Evolutionary conservation across 2,329 filamentous ascomycete species (phyloP), one percentile per base, ranked within the genome.

Genomic region (Nigrospora oryzae): DNA sequence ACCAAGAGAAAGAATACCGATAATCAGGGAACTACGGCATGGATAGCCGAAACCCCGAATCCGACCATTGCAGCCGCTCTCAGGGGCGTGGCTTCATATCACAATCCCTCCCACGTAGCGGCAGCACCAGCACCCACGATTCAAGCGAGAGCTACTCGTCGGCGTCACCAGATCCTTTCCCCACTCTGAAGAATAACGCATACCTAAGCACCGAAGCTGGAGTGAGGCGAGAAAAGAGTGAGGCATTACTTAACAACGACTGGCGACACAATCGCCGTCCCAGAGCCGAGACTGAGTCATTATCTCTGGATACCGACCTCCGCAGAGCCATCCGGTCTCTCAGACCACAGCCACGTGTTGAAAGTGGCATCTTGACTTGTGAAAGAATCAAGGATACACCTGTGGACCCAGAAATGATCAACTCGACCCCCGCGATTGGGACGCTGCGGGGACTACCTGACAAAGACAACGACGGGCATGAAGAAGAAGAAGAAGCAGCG

Each of bases 351-450:
- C 39, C 50, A 10, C 41, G 32, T 11, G 36, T 53, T 15, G 46
- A 53, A 36, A 52, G 48, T n/a, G 10, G 43, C 14, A 13, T 50
- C 3, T 48, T 51, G 11, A 50, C 51, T 19, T 33, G 44, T 3
- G 42, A 37, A 46, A 34, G 31, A 12, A 34, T 36, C 34, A 46
- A 19, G 32, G 35, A 53, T 19, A 41, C 50, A 1, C 51, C 51
- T 7, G 35, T 61, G 13, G 53, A 55, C 23, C 46, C 53, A 2
- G 56, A 56, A 15, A 53, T 56, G 13, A 60, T 59, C 33, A 44
- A 53, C 34, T 60, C 58, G 4, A 57, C 58, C 2, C 58, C 58
- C 13, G 49, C 58, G 59, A 58, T 45, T 48, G 45, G 14, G 54
- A 56, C 15, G 57, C 44, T 32, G 46, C 43, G 48, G 14, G 42